A percentile compares a stretch with the other conserved stretches of the same genome.
phyloP scores from a whole-genome alignment of 768 basidiomycete species.

The Mycena haematopus region DNA sequence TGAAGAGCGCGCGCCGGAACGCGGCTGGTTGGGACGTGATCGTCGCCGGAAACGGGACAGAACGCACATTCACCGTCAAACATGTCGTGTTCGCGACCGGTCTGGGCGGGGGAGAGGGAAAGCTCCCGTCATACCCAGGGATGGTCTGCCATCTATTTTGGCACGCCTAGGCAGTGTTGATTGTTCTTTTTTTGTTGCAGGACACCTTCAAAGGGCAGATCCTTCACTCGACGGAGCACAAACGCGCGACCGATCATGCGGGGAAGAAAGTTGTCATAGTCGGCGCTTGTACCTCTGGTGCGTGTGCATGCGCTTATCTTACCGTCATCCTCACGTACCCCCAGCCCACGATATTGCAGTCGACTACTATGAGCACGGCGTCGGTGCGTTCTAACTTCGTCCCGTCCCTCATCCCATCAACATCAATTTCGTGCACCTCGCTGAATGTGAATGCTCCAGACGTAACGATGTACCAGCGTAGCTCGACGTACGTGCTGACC shows the following conservation, averaged over 20 bases:
- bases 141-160: slow-evolving; percentile 36
- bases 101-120: slow-evolving; percentile 49
- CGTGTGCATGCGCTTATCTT: not conserved
- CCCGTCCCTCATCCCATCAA: not conserved
- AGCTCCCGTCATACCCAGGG: slow-evolving; percentile 54
- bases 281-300: slow-evolving; percentile 65
- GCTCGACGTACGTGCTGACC: slow-evolving; percentile 51
- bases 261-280: slow-evolving; percentile 70
- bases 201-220: slow-evolving; percentile 56
- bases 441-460: not conserved
- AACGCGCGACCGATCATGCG: slow-evolving; percentile 49
- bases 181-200: slow-evolving; percentile 27
- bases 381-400: slow-evolving; percentile 14
- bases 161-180: not conserved
- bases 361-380: slow-evolving; percentile 20
- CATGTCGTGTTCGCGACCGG: slow-evolving; percentile 66
- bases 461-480: slow-evolving; percentile 51
- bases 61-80: slow-evolving; percentile 46
- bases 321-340: not conserved
- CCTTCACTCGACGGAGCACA: slow-evolving; percentile 59
- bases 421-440: not conserved
- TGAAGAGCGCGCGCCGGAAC: slow-evolving; percentile 40
- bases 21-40: slow-evolving; percentile 47
- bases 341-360: slow-evolving; percentile 22
- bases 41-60: slow-evolving; percentile 39